Conservation (phyloP, 1,284 basidiomycete genomes). For the Leccinum griseonigrum region DNA sequence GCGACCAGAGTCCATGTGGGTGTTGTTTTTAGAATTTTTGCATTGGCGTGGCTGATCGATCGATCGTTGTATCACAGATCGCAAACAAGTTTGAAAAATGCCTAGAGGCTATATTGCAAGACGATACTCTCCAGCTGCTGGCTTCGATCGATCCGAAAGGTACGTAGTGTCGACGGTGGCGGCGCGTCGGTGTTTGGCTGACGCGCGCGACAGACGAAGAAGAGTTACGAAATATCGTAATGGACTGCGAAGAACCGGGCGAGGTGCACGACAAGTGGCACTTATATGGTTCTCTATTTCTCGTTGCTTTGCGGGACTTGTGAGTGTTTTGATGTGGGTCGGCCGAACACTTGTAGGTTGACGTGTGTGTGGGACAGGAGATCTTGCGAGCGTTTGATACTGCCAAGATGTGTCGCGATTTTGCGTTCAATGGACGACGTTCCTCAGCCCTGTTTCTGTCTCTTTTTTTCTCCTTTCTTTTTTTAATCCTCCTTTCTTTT, state of each 20-base stretch:
- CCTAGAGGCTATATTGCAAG: slow-evolving; percentile 18
- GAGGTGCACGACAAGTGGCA: slow-evolving; percentile 21
- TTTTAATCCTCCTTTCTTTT: not conserved
- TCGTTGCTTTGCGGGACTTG: slow-evolving; percentile 19
- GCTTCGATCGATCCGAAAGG: slow-evolving; percentile 23
- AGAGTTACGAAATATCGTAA: slow-evolving; percentile 13
- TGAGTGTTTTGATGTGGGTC: slow-evolving; percentile 14
- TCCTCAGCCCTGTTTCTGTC: not conserved
- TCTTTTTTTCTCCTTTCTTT: not conserved
- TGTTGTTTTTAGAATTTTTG: not conserved
- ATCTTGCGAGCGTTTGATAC: slow-evolving; percentile 13
- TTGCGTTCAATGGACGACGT: slow-evolving; percentile 22
- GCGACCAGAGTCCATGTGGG: slow-evolving; percentile 21
- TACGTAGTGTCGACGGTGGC: not conserved
- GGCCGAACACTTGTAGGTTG: not conserved
- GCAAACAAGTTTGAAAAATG: slow-evolving; percentile 5
- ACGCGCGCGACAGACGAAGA: slow-evolving; percentile 11
- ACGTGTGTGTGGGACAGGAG: slow-evolving; percentile 6
- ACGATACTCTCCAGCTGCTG: slow-evolving; percentile 27
- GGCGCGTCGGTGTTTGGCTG: slow-evolving; percentile 7
- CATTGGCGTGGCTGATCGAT: not conserved
- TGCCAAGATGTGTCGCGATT: slow-evolving; percentile 18
- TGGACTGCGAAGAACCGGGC: slow-evolving; percentile 20
- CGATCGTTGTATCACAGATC: slow-evolving; percentile 11
- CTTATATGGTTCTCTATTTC: slow-evolving; percentile 20